Base-by-base conservation (phyloP, 495 filamentous ascomycete species). In the Penicillium arizonense region DNA sequence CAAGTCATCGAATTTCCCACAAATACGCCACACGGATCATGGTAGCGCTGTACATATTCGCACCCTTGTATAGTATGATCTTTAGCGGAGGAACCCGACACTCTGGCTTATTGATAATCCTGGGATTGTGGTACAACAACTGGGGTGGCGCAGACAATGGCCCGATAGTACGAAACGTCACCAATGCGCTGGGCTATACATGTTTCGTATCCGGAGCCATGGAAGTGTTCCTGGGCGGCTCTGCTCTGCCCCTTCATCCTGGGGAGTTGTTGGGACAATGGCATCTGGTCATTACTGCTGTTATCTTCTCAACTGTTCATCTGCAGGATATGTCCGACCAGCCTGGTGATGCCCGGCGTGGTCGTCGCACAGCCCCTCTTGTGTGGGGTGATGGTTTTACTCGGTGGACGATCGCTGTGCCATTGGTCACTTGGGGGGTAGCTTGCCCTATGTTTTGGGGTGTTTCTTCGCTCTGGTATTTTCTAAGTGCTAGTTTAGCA, bases 291-390 rank as follows among this genome's bases (percentile, higher is more conserved):
- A 63, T 77, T 28, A 55, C 63, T 16, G 59, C 40, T 3, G 57
- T 77, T 6, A 65, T 80, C n/a, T 53, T 68, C 6, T 71, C 73
- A 0, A 81, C 75, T 7, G 60, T 80, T 28, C 74, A 79, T 0
- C 52, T 71, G 5, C 77, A 79, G 45, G 76, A 80, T 50, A 53
- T 78, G 32, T 58, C 62, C 3, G 75, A 78, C 46, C 62, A 70
- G 26, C 63, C 40, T 3, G 77, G 75, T 1, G 76, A 81, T 57
- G 20, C 55, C 0, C 44, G 56, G 4, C 55, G 72, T 0, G 73
- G 68, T 5, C 68, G 78, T 6, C 53, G 53, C 14, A 76, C 77
- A 0, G 49, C 74, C 7, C 70, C 67, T 2, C 50, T 77, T 0
- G 61, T 72, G 5, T 46, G 74, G 7, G 77, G 78, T 3, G 75